phyloP scores from a whole-genome alignment of 371 early-diverging fungal species.

The Syncephalis plumigaleata region DNA sequence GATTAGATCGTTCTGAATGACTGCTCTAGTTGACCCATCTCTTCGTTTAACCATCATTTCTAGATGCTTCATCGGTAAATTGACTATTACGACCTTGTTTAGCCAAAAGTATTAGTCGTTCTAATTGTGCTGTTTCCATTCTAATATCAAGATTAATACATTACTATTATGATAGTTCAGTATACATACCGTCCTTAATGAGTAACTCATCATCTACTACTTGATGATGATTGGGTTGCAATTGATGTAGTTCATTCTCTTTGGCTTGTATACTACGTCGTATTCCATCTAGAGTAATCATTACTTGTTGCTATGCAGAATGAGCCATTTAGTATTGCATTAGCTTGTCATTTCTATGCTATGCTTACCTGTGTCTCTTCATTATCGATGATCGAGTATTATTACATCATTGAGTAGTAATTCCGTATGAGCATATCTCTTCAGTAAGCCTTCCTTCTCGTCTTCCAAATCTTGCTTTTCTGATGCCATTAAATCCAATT shows the following conservation, averaged over 20 bases:
- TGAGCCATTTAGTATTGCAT: too few species aligned
- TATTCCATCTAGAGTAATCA: background rate
- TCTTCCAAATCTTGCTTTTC: constrained; percentile 37
- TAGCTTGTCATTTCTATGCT: too few species aligned
- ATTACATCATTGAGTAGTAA: constrained; percentile 28
- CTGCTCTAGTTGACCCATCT: constrained; percentile 41
- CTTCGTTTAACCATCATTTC: constrained; percentile 56
- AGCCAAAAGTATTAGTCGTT: constrained; percentile 42
- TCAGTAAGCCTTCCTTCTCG: constrained; percentile 30
- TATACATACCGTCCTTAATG: constrained; percentile 23
- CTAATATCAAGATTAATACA: background rate
- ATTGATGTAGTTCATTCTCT: constrained; percentile 25
- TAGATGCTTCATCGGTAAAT: constrained; percentile 43
- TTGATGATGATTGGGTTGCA: constrained; percentile 30
- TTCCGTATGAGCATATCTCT: constrained; percentile 32
- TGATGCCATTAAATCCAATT: constrained; percentile 21
- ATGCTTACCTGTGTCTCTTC: too few species aligned
- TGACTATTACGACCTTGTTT: constrained; percentile 72
- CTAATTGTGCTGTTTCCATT: constrained; percentile 19
- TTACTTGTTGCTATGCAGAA: background rate
- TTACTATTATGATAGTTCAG: background rate
- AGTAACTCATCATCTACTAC: constrained; percentile 20
- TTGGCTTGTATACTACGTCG: constrained; percentile 28
- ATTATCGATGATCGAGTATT: constrained; percentile 20
- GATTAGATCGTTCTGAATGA: constrained; percentile 27